Evolutionary conservation across 805 yeast genomes (phyloP).

Genomic region (Nakazawaea wickerhamii): DNA sequence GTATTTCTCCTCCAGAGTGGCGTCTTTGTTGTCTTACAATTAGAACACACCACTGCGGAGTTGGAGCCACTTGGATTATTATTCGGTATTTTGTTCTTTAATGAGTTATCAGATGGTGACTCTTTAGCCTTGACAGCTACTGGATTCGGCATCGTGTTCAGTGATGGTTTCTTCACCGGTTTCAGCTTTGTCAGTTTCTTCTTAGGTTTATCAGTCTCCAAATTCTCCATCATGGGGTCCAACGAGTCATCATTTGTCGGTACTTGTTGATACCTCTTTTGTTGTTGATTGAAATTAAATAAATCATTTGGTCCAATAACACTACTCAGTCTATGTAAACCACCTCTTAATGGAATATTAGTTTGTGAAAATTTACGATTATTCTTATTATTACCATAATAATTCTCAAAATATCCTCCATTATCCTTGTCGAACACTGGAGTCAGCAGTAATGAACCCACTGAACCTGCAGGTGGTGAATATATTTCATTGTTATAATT

Average conservation of each 20-base stretch:
- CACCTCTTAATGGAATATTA: conserved; percentile 8
- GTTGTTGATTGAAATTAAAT: conserved; percentile 8
- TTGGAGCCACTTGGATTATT: background rate
- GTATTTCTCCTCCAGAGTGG: conserved; percentile 95
- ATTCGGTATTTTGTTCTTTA: background rate
- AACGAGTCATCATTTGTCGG: conserved; percentile 5
- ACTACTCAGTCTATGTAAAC: conserved; percentile 8
- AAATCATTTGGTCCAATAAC: conserved; percentile 8
- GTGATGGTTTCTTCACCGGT: background rate
- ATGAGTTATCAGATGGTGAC: background rate
- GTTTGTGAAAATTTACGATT: conserved; percentile 1
- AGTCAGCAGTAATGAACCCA: conserved; percentile 23
- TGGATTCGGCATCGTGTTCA: too few species aligned
- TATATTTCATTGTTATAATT: conserved; percentile 12
- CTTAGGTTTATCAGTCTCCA: background rate
- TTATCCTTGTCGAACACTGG: conserved; percentile 16
- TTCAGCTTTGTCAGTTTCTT: background rate
- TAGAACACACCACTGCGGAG: conserved; percentile 54
- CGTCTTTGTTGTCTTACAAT: conserved; percentile 88
- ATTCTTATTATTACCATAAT: background rate
- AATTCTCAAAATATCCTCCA: conserved; percentile 14
- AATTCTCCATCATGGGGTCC: conserved; percentile 10
- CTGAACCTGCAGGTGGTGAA: conserved; percentile 18
- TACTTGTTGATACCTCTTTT: background rate
- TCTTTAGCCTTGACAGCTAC: background rate